phyloP scores from a whole-genome alignment of 371 early-diverging fungal species.

The Lichtheimia corymbifera region DNA sequence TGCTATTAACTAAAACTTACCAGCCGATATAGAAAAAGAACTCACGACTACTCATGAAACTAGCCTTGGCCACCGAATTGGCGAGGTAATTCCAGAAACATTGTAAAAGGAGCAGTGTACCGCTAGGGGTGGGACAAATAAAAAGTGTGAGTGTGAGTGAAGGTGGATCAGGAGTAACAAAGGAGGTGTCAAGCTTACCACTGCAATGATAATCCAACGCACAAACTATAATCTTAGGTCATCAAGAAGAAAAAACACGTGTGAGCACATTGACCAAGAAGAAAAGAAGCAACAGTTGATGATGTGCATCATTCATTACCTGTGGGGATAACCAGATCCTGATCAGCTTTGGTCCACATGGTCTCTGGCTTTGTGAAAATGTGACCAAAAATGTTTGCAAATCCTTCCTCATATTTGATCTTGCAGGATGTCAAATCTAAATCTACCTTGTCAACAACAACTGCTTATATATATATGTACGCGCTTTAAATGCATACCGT shows the following conservation, averaged over 20 bases:
- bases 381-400: slow-evolving; percentile 30
- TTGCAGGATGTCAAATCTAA: slow-evolving; percentile 44
- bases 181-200: slow-evolving; percentile 27
- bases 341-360: slow-evolving; percentile 48
- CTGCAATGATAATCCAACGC: slow-evolving; percentile 45
- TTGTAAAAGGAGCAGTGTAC: slow-evolving; percentile 47
- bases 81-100: slow-evolving; percentile 59
- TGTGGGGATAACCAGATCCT: slow-evolving; percentile 39
- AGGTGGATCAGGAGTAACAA: not conserved
- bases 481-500: slow-evolving; percentile 24
- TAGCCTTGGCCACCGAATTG: slow-evolving; percentile 46
- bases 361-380: slow-evolving; percentile 41
- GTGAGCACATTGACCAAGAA: not conserved
- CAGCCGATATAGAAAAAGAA: slow-evolving; percentile 50
- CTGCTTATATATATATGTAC: not conserved
- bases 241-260: not conserved
- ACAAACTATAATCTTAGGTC: slow-evolving; percentile 25
- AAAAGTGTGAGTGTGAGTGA: slow-evolving; percentile 4
- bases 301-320: slow-evolving; percentile 16
- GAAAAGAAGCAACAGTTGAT: not conserved
- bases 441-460: not conserved
- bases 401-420: slow-evolving; percentile 54
- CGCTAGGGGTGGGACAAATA: slow-evolving; percentile 30
- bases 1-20: slow-evolving; percentile 18
- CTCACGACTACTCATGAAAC: slow-evolving; percentile 52